A percentile compares a stretch with the other conserved stretches of the same genome.
Conservation (phyloP, 345 rosid genomes). For the Stellera chamaejasme region DNA sequence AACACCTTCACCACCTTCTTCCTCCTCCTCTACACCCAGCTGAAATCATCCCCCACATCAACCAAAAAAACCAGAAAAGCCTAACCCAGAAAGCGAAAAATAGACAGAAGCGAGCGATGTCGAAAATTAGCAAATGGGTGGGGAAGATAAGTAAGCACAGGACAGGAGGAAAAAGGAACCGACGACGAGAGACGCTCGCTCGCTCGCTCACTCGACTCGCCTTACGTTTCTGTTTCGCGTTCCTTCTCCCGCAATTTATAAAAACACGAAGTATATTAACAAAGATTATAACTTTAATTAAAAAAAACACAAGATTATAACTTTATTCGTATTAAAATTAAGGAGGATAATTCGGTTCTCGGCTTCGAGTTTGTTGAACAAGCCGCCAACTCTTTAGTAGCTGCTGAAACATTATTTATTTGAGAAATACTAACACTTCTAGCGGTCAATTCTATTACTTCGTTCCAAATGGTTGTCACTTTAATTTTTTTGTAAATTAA, state of each 20-base stretch:
- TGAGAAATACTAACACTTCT: too few relatives aligned
- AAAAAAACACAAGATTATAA: background rate
- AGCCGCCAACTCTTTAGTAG: constrained; percentile 18
- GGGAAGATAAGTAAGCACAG: background rate
- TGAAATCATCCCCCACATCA: constrained; percentile 5
- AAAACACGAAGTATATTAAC: constrained; percentile 1
- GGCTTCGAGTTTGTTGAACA: constrained; percentile 32
- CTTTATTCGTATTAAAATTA: background rate
- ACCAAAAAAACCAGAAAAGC: constrained; percentile 10
- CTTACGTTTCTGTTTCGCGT: constrained; percentile 25
- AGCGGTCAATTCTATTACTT: too few relatives aligned
- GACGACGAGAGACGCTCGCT: constrained; percentile 7
- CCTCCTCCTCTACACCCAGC: constrained; percentile 51
- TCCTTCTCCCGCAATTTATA: too few relatives aligned
- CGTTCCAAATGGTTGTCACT: too few relatives aligned
- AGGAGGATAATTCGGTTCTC: constrained; percentile 19
- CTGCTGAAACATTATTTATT: constrained; percentile 8
- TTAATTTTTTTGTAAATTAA: too few relatives aligned
- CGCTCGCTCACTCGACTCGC: too few relatives aligned
- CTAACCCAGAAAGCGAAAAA: constrained; percentile 1
- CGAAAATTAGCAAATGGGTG: constrained; percentile 1
- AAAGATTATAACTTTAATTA: background rate
- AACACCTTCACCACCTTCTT: constrained; percentile 26
- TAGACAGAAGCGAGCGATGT: background rate
- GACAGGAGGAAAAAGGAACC: background rate